Percentiles rank a stretch among this genome's conserved stretches.
These are phyloP conservation scores for Pyrenophora teres DNA, from an alignment of 2,329 filamentous ascomycete genomes.

Conservation along the genomic window DNA sequence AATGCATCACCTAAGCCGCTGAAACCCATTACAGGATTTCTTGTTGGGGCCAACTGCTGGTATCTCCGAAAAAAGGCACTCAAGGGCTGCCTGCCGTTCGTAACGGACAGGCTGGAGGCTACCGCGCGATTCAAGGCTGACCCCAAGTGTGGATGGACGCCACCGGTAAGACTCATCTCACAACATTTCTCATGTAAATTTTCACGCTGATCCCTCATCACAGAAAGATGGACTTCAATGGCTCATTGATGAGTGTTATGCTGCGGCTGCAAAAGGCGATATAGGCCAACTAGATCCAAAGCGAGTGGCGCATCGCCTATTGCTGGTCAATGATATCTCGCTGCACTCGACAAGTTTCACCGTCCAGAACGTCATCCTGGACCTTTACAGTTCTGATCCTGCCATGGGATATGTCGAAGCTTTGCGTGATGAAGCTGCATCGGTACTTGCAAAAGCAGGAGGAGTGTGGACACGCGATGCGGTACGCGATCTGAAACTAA, in stretches of 20 bases:
- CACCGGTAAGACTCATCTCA: constrained; percentile 9
- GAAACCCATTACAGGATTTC: constrained; percentile 15
- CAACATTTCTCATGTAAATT: background rate
- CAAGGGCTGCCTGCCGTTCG: constrained; percentile 18
- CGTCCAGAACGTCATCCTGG: constrained; percentile 20
- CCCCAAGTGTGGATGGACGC: constrained; percentile 16
- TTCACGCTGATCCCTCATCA: background rate
- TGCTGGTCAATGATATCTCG: constrained; percentile 22
- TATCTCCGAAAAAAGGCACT: constrained; percentile 15
- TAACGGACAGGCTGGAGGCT: constrained; percentile 19
- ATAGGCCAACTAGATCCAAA: constrained; percentile 17
- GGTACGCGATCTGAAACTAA: constrained; percentile 16
- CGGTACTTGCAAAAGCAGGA: constrained; percentile 10
- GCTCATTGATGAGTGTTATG: constrained; percentile 21
- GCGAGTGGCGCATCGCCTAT: constrained; percentile 19
- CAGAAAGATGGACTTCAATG: constrained; percentile 25
- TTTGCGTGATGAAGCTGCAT: constrained; percentile 16
- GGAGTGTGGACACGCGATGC: constrained; percentile 20
- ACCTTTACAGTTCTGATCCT: constrained; percentile 20
- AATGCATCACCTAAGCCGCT: constrained; percentile 18
- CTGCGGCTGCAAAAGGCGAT: constrained; percentile 15
- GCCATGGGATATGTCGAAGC: constrained; percentile 15
- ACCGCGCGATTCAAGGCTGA: constrained; percentile 18
- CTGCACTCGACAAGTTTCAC: constrained; percentile 21
- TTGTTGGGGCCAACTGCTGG: constrained; percentile 16